These are phyloP conservation scores for Cercospora berteroae DNA, from an alignment of 2,329 filamentous ascomycete genomes.

Conservation along the genomic window DNA sequence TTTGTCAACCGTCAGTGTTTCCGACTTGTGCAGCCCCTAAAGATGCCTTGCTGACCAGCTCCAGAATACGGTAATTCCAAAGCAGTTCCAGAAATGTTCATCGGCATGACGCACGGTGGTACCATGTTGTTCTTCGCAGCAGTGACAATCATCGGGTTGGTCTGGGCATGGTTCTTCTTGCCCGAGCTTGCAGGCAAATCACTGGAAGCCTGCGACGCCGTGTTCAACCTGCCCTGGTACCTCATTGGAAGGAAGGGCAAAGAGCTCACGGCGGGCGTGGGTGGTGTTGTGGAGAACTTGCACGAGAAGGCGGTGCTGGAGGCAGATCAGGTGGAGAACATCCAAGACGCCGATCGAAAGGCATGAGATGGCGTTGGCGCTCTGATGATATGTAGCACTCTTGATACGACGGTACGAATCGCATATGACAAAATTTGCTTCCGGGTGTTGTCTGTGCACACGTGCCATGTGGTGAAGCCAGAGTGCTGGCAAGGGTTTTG, in stretches of 20 bases:
- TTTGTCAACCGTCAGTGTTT: slow-evolving; percentile 57
- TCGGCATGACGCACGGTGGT: slow-evolving; percentile 58
- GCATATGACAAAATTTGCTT: not conserved
- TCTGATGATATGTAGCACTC: not conserved
- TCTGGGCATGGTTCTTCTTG: slow-evolving; percentile 59
- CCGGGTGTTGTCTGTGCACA: not conserved
- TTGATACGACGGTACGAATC: not conserved
- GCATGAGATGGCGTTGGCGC: slow-evolving; percentile 5
- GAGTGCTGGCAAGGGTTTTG: not conserved
- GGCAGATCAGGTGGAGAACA: slow-evolving; percentile 26
- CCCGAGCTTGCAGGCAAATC: slow-evolving; percentile 53
- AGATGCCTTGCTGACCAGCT: not conserved
- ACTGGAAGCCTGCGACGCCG: slow-evolving; percentile 56
- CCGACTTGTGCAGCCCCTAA: not conserved
- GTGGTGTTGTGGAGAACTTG: slow-evolving; percentile 29
- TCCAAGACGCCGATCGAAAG: slow-evolving; percentile 21
- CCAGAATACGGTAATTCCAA: slow-evolving; percentile 66
- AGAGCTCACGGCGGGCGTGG: slow-evolving; percentile 29
- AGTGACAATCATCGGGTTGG: slow-evolving; percentile 65
- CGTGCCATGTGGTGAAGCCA: not conserved
- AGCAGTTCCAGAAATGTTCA: slow-evolving; percentile 70
- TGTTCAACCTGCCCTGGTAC: slow-evolving; percentile 67
- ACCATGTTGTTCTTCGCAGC: slow-evolving; percentile 76
- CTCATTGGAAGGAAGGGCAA: slow-evolving; percentile 59
- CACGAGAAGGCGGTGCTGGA: slow-evolving; percentile 28